Base-by-base conservation (phyloP, 164 flowering plant genomes). In the Berberis thunbergii region DNA sequence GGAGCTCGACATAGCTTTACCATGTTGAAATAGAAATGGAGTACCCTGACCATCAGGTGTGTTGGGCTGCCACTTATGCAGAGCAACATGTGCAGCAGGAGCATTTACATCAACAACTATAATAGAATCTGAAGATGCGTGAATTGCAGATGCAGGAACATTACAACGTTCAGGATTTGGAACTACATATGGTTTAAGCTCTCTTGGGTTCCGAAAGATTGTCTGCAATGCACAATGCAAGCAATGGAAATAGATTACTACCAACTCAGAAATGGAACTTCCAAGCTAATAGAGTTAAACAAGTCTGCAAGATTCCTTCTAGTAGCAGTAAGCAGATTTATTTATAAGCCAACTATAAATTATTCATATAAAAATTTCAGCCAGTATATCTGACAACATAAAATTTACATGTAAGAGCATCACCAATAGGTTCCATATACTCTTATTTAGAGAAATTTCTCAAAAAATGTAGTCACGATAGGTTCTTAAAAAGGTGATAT, bases 51-150 rank as follows among this genome's bases (percentile, higher is more conserved):
- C 97, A 85, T 94, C 97, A 57, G 97, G 98, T 38, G 97, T 94
- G 74, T 87, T 94, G 65, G 98, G 96, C 70, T 94, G 98, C 98
- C 98, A 94, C 70, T 86, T 91, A 74, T 94, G 98, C 60, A 81
- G 82, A 59, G 93, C 98, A 72, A 94, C 72, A 74, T 81, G 92
- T 42, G 91, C 95, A n/a, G 95, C 97, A 38, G 98, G 98, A 55
- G 85, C 97, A 81, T 86, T 83, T 58, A 73, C 68, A 69, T 94
- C 95, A 69, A 83, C 97, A 75, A 89, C 80, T 56, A 87, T 69
- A 52, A 94, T 78, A 68, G 87, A 75, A 76, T 94, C 97, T 57
- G 88, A 75, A 42, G 97, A 83, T 49, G 95, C 97, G 68, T 75
- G 81, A 43, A 94, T 88, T 13, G 93, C 84, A 52, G 96, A 76